phyloP scores from a whole-genome alignment of 805 yeast species.

The Starmerella apicola region DNA sequence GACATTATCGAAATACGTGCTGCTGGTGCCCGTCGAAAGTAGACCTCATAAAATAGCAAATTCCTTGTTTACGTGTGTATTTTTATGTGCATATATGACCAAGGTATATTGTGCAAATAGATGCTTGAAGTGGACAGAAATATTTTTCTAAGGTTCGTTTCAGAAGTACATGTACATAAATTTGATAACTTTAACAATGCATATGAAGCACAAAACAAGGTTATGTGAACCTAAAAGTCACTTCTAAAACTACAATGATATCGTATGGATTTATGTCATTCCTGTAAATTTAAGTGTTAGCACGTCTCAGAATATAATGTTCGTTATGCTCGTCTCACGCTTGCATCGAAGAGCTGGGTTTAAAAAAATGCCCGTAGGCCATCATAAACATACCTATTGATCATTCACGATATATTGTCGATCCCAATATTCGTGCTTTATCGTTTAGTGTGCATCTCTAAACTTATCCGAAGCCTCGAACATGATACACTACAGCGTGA shows the following conservation, averaged over 20 bases:
- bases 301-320: constrained; percentile 20
- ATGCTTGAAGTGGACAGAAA: no score
- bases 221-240: no score
- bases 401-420: constrained; percentile 7
- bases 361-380: constrained; percentile 20
- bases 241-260: no score
- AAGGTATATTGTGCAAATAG: no score
- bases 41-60: neutral
- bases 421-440: no score
- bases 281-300: constrained; percentile 16
- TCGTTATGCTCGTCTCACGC: constrained; percentile 22
- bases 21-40: constrained; percentile 17
- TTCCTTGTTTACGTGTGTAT: neutral
- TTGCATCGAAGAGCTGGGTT: constrained; percentile 30
- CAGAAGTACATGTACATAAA: no score
- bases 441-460: no score
- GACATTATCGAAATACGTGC: constrained; percentile 63
- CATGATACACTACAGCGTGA: no score
- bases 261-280: neutral
- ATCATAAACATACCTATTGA: constrained; percentile 21
- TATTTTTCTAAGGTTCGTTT: no score
- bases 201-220: no score
- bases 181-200: no score
- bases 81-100: neutral
- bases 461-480: no score